These are phyloP conservation scores for Cafeteria roenbergensis DNA, from an alignment of 108 stramenopile genomes.

Conservation along the genomic window DNA sequence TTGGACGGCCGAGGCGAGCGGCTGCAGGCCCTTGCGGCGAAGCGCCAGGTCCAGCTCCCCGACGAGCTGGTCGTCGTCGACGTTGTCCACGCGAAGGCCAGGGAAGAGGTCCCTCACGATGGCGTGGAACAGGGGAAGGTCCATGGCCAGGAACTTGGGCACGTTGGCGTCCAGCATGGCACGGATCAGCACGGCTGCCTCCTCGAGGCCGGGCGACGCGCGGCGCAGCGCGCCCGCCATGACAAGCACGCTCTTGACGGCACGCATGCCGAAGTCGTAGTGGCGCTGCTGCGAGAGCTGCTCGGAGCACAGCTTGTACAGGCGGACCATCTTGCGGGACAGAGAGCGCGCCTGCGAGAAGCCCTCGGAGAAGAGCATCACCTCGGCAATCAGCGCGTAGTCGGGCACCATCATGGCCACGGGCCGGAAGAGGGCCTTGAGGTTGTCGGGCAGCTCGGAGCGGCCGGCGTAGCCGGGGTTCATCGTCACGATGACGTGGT, in stretches of 20 bases:
- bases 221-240: slow-evolving; percentile 38
- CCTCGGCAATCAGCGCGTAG: slow-evolving; percentile 38
- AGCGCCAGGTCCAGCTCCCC: background rate
- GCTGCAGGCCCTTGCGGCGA: background rate
- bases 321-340: slow-evolving; percentile 14
- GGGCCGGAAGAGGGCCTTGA: slow-evolving; percentile 41
- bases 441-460: slow-evolving; percentile 47
- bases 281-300: slow-evolving; percentile 42
- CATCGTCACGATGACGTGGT: slow-evolving; percentile 44
- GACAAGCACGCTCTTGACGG: slow-evolving; percentile 42
- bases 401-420: slow-evolving; percentile 52
- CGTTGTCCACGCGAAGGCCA: slow-evolving; percentile 34
- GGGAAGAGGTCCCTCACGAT: slow-evolving; percentile 51
- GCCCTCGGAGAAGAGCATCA: slow-evolving; percentile 42
- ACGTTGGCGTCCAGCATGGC: slow-evolving; percentile 50
- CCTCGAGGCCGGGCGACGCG: background rate
- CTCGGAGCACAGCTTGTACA: slow-evolving; percentile 37
- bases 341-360: slow-evolving; percentile 29
- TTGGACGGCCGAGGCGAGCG: background rate
- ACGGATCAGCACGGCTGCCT: slow-evolving; percentile 45
- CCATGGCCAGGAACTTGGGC: slow-evolving; percentile 49
- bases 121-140: slow-evolving; percentile 49
- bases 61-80: slow-evolving; percentile 38
- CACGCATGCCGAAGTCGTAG: slow-evolving; percentile 47
- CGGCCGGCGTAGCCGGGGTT: slow-evolving; percentile 44